Conservation (phyloP, 1,284 basidiomycete species). For the Ceratobasidium sp. region DNA sequence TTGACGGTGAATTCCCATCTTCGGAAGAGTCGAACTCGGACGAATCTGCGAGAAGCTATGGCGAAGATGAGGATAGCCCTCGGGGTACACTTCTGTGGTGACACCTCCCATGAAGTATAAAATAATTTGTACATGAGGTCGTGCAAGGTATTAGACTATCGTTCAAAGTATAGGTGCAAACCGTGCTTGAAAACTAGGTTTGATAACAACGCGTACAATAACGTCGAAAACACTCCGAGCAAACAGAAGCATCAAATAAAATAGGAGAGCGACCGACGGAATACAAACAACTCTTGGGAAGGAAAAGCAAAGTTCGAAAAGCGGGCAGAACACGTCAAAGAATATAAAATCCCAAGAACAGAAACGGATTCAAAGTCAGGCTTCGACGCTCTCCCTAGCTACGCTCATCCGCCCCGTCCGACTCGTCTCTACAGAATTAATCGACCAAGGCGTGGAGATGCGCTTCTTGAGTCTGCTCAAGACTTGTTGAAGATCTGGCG, state of each 20-base stretch:
- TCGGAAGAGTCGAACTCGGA: constrained; percentile 4
- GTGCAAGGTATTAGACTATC: too few relatives aligned
- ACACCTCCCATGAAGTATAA: too few relatives aligned
- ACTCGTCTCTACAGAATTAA: constrained; percentile 20
- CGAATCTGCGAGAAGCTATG: constrained; percentile 4
- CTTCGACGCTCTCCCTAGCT: constrained; percentile 12
- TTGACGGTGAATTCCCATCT: neutral
- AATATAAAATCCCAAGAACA: constrained; percentile 11
- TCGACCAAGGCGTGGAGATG: constrained; percentile 35
- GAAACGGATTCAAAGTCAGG: neutral
- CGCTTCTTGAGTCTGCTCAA: constrained; percentile 29
- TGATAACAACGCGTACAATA: neutral
- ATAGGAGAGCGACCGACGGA: neutral
- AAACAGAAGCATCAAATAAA: neutral
- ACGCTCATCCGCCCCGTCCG: constrained; percentile 16
- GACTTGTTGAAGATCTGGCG: constrained; percentile 18
- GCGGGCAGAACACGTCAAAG: neutral
- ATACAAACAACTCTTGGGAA: neutral
- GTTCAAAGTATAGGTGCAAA: too few relatives aligned
- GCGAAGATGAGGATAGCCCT: constrained; percentile 8
- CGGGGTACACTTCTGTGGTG: too few relatives aligned
- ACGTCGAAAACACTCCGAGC: neutral
- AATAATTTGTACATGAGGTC: too few relatives aligned
- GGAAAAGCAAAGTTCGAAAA: neutral
- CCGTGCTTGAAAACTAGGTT: neutral